Conservation (phyloP, 2,329 filamentous ascomycete genomes). For the Pseudogymnoascus sp. region DNA sequence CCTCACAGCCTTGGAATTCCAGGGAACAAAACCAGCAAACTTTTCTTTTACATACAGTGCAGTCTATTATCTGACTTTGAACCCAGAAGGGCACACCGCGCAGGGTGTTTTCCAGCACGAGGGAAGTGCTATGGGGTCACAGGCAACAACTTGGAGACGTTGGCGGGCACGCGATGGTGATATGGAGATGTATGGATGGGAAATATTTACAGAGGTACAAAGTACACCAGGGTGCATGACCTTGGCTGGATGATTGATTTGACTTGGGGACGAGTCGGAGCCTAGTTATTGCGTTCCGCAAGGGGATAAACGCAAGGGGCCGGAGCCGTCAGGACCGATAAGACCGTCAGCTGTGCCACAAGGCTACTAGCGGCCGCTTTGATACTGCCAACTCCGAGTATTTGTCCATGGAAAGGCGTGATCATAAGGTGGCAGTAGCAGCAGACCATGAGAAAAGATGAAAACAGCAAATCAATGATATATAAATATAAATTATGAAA, state of each 20-base stretch:
- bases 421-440: background rate
- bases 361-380: conserved; percentile 2
- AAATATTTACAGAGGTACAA: conserved; percentile 7
- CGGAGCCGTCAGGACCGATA: background rate
- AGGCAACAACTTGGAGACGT: background rate
- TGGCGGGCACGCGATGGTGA: conserved; percentile 6
- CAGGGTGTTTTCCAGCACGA: background rate
- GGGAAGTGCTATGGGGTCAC: background rate
- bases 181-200: conserved; percentile 3
- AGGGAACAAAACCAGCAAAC: background rate
- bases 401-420: background rate
- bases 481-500: background rate
- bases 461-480: background rate
- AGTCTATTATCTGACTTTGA: background rate
- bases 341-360: conserved; percentile 1
- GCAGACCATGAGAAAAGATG: background rate
- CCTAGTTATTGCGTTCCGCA: conserved; percentile 2
- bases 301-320: background rate
- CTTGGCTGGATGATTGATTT: conserved; percentile 5
- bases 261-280: background rate
- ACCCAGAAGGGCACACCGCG: background rate
- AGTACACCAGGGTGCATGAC: conserved; percentile 6
- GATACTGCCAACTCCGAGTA: background rate
- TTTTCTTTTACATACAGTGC: background rate
- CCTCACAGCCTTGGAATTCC: conserved; percentile 1